phyloP scores from a whole-genome alignment of 176 grass and related monocot genomes.

The Metroxylon sagu region DNA sequence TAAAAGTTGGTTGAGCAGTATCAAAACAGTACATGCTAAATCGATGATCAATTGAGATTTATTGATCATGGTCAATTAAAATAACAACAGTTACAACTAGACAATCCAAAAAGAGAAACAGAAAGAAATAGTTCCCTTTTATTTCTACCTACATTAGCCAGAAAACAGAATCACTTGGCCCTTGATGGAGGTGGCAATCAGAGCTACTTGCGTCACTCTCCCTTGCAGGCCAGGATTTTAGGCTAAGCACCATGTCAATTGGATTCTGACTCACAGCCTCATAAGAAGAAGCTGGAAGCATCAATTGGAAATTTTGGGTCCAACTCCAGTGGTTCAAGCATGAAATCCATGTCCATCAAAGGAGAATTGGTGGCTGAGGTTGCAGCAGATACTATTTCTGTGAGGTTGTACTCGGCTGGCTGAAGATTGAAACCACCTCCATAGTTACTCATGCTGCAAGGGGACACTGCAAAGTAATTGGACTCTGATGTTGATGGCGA shows the following conservation, averaged over 20 bases:
- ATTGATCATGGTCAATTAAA: no score
- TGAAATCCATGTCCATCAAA: slow-evolving; percentile 27
- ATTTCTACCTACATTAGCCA: no score
- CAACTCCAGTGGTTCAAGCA: slow-evolving; percentile 1
- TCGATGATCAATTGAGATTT: no score
- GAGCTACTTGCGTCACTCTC: no score
- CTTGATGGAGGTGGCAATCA: no score
- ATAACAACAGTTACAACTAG: no score
- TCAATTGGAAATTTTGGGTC: slow-evolving; percentile 10
- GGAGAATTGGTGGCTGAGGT: slow-evolving; percentile 18
- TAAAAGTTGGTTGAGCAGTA: no score
- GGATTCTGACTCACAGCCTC: neutral
- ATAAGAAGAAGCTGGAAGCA: slow-evolving; percentile 13
- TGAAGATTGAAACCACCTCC: neutral
- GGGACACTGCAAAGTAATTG: slow-evolving; percentile 19
- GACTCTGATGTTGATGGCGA: slow-evolving; percentile 52
- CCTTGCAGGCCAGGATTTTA: no score
- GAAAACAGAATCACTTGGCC: no score
- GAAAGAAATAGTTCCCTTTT: no score
- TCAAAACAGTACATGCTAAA: no score
- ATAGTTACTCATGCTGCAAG: slow-evolving; percentile 22
- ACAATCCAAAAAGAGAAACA: no score
- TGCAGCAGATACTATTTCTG: slow-evolving; percentile 1
- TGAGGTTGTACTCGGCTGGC: slow-evolving; percentile 9
- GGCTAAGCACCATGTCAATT: neutral